A percentile compares a stretch with the other conserved stretches of the same genome.
phyloP scores from a whole-genome alignment of 148 eudicot genomes.

The Diospyros kaki region DNA sequence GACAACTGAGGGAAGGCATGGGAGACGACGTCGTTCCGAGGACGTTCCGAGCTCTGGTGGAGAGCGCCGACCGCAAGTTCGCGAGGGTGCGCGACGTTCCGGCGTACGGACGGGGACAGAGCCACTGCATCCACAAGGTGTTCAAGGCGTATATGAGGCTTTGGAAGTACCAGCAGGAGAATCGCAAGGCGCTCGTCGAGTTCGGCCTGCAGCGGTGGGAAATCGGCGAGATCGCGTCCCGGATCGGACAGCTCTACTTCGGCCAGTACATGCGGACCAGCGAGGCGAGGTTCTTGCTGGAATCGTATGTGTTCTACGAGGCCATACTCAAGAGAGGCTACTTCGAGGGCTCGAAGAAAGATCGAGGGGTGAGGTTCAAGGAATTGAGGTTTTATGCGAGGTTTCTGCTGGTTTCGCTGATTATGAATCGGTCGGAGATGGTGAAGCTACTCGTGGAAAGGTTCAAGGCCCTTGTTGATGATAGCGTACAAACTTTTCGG shows the following conservation, averaged over 20 bases:
- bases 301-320: constrained; percentile 78
- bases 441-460: constrained; percentile 58
- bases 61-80: constrained; percentile 77
- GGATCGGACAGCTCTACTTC: constrained; percentile 88
- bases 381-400: constrained; percentile 93
- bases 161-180: constrained; percentile 81
- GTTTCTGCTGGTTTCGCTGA: constrained; percentile 76
- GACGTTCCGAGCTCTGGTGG: constrained; percentile 50
- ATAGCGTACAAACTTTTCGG: constrained; percentile 53
- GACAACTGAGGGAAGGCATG: constrained; percentile 6
- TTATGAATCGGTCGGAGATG: constrained; percentile 56
- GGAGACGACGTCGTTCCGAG: constrained; percentile 32
- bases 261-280: constrained; percentile 82
- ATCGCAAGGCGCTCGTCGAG: constrained; percentile 49
- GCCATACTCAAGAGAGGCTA: constrained; percentile 69
- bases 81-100: constrained; percentile 71
- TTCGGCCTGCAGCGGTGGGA: constrained; percentile 83
- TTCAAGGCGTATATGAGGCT: constrained; percentile 78
- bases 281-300: constrained; percentile 71
- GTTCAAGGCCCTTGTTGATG: constrained; percentile 63
- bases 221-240: constrained; percentile 93
- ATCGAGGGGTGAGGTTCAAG: constrained; percentile 67
- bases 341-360: constrained; percentile 44
- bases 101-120: constrained; percentile 35
- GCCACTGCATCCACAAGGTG: constrained; percentile 60